Conservation (phyloP, 1,139 yeast genomes). For the Wickerhamomyces sp. region DNA sequence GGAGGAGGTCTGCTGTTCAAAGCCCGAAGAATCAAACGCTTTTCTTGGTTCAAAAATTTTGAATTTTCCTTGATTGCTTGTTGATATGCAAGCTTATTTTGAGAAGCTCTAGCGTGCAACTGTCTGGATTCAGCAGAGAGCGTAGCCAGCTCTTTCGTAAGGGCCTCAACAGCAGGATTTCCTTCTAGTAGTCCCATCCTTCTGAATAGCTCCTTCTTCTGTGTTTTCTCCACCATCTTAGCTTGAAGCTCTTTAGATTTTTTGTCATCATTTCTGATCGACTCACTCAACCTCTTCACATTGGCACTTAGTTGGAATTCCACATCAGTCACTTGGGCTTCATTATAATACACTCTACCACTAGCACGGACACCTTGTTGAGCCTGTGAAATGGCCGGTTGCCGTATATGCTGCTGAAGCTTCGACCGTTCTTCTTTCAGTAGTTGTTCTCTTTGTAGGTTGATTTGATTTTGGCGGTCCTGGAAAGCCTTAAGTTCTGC, state of each 20-base stretch:
- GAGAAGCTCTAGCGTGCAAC: neutral
- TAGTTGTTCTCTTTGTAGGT: neutral
- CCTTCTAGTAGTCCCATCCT: constrained; percentile 4
- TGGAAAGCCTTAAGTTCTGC: neutral
- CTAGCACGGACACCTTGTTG: neutral
- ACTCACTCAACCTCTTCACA: neutral
- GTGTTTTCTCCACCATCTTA: neutral
- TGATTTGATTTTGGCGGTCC: neutral
- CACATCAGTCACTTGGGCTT: neutral
- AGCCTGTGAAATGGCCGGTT: neutral
- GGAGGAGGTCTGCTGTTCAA: constrained; percentile 1
- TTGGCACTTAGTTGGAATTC: neutral
- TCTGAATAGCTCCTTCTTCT: constrained; percentile 5
- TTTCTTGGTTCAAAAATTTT: constrained; percentile 2
- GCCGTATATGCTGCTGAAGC: neutral
- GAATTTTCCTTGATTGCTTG: neutral
- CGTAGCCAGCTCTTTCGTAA: constrained; percentile 3
- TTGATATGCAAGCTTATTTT: neutral
- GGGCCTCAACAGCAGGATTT: constrained; percentile 1
- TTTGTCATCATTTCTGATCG: neutral
- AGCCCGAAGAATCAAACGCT: neutral
- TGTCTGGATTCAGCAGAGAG: constrained; percentile 2
- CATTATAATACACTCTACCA: neutral
- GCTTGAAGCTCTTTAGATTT: neutral
- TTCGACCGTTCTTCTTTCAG: neutral